These are phyloP conservation scores for Senna siamea DNA, from an alignment of 306 rosid genomes.

Conservation along the genomic window DNA sequence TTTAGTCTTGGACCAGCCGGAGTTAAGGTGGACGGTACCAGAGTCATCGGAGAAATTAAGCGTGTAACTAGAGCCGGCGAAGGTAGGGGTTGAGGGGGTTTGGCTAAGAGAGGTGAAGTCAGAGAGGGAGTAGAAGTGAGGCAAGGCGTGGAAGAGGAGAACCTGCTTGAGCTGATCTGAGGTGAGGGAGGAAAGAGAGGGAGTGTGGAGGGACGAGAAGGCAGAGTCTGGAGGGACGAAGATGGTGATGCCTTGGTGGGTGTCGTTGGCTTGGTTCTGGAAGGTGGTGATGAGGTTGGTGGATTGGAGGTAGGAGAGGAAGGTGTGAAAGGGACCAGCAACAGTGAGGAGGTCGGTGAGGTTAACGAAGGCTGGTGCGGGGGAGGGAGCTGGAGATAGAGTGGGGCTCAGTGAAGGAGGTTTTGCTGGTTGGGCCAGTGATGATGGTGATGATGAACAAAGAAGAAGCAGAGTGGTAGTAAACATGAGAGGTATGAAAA, in stretches of 20 bases:
- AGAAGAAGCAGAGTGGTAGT: conserved; percentile 54
- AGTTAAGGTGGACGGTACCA: conserved; percentile 57
- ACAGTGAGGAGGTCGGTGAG: conserved; percentile 70
- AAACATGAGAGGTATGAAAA: conserved; percentile 50
- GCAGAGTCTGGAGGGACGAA: conserved; percentile 76
- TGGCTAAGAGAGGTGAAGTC: conserved; percentile 69
- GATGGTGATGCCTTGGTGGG: conserved; percentile 84
- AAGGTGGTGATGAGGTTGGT: conserved; percentile 77
- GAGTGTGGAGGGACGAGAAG: conserved; percentile 57
- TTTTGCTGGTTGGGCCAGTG: conserved; percentile 62
- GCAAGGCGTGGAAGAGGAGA: conserved; percentile 76
- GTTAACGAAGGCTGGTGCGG: conserved; percentile 66
- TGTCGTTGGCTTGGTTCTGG: conserved; percentile 89
- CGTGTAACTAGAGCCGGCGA: conserved; percentile 75
- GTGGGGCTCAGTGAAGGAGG: conserved; percentile 67
- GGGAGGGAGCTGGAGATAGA: conserved; percentile 90
- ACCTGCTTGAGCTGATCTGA: conserved; percentile 67
- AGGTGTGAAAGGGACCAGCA: conserved; percentile 88
- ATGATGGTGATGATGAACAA: conserved; percentile 34
- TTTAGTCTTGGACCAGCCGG: conserved; percentile 85
- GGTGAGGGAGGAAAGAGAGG: conserved; percentile 71
- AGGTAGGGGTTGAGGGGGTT: conserved; percentile 70
- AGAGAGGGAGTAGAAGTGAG: conserved; percentile 74
- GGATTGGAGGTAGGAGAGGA: conserved; percentile 67
- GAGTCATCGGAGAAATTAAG: conserved; percentile 76